Evolutionary conservation across 2,329 filamentous ascomycete genomes (phyloP).

Genomic region (Trichoderma sp.): DNA sequence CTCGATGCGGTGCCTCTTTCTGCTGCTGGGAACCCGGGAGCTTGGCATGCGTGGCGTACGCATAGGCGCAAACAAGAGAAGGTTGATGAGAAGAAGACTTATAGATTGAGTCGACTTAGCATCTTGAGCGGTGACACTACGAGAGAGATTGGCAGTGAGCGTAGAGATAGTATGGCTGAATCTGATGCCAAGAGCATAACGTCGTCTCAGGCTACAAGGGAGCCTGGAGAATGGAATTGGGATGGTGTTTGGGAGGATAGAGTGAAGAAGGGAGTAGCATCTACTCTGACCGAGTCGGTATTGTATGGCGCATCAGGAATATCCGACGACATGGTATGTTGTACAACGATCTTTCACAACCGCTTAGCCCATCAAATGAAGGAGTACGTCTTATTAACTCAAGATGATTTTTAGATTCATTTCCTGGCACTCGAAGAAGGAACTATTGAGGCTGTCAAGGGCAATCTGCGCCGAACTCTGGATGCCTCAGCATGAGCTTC

Average conservation of each 20-base stretch:
- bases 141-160: conserved; percentile 18
- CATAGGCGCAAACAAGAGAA: conserved; percentile 55
- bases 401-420: conserved; percentile 56
- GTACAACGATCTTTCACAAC: neutral
- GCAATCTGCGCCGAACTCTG: conserved; percentile 60
- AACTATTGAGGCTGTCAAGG: conserved; percentile 61
- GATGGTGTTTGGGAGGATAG: conserved; percentile 94
- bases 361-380: neutral
- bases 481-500: conserved; percentile 36
- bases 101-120: neutral
- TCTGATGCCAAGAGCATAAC: conserved; percentile 9
- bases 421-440: conserved; percentile 66
- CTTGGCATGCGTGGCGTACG: conserved; percentile 91
- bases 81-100: conserved; percentile 24
- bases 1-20: conserved; percentile 79
- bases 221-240: conserved; percentile 92
- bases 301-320: conserved; percentile 69
- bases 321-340: conserved; percentile 72
- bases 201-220: conserved; percentile 19
- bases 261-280: conserved; percentile 76
- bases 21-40: conserved; percentile 84
- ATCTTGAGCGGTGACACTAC: neutral
- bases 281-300: conserved; percentile 77
- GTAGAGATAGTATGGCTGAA: conserved; percentile 29
- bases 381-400: conserved; percentile 29